phyloP scores from a whole-genome alignment of 495 filamentous ascomycete species.

The Xylaria palmicola region DNA sequence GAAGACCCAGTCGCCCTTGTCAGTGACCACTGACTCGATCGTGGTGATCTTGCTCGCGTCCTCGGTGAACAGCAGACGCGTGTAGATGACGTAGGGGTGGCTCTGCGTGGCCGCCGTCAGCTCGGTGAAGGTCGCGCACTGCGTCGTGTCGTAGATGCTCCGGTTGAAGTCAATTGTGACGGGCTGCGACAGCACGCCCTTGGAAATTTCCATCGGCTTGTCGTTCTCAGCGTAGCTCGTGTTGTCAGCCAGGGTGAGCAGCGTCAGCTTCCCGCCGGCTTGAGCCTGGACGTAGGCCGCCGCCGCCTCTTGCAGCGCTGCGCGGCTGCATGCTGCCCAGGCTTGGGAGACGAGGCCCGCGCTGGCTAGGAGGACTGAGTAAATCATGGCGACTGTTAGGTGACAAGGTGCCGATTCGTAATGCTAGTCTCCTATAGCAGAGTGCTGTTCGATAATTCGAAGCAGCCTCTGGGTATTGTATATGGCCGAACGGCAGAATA shows the following conservation, averaged over 20 bases:
- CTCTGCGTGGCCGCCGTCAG: constrained; percentile 31
- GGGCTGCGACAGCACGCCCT: constrained; percentile 32
- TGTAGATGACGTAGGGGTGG: constrained; percentile 42
- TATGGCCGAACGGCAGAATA: background rate
- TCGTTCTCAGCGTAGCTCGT: constrained; percentile 42
- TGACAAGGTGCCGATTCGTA: background rate
- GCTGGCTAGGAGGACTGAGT: background rate
- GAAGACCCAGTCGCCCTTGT: constrained; percentile 38
- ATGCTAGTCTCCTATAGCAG: background rate
- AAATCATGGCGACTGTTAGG: background rate
- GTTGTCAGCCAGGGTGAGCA: constrained; percentile 23
- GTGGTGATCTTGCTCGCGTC: constrained; percentile 27
- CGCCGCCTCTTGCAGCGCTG: constrained; percentile 25
- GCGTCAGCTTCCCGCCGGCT: constrained; percentile 17
- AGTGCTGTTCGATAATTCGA: background rate
- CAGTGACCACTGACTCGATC: constrained; percentile 38
- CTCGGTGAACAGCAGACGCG: constrained; percentile 33
- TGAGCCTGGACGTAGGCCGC: constrained; percentile 30
- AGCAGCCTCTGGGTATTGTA: background rate
- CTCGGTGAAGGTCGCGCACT: constrained; percentile 43
- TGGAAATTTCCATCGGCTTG: constrained; percentile 28
- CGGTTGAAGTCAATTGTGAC: constrained; percentile 40
- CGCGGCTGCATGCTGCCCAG: constrained; percentile 25
- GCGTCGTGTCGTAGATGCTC: constrained; percentile 37
- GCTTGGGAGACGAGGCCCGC: background rate